Conservation (phyloP, 345 rosid species). For the Brassica carinata region DNA sequence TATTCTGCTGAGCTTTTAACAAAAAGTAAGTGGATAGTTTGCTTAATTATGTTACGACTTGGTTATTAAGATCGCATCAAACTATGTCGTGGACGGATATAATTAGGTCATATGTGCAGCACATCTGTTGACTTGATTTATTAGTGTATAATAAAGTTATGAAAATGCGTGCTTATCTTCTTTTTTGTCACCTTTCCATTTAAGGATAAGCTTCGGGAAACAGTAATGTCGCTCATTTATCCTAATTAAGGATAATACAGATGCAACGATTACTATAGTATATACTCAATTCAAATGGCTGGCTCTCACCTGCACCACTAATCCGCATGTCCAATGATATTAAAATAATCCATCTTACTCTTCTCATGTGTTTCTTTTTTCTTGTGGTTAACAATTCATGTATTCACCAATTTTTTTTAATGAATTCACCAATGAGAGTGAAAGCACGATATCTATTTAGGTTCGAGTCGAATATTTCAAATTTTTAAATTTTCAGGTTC, state of each 20-base stretch:
- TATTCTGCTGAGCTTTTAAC: slow-evolving; percentile 34
- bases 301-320: slow-evolving; percentile 21
- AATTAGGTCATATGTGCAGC: slow-evolving; percentile 37
- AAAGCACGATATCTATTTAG: too few relatives aligned
- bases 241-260: slow-evolving; percentile 32
- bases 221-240: slow-evolving; percentile 20
- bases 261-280: slow-evolving; percentile 1
- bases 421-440: too few relatives aligned
- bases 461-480: too few relatives aligned
- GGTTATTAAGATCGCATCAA: slow-evolving; percentile 29
- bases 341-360: background rate
- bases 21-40: slow-evolving; percentile 4
- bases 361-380: too few relatives aligned
- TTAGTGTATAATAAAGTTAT: background rate
- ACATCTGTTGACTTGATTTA: background rate
- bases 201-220: slow-evolving; percentile 40
- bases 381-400: too few relatives aligned
- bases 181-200: slow-evolving; percentile 26
- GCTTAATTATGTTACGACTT: slow-evolving; percentile 25
- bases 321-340: slow-evolving; percentile 5
- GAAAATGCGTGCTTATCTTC: slow-evolving; percentile 40
- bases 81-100: slow-evolving; percentile 34
- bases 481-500: too few relatives aligned
- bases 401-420: too few relatives aligned
- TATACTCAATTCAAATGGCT: background rate